A percentile compares a stretch with the other conserved stretches of the same genome.
These are phyloP conservation scores for Magnolia officinalis DNA, from an alignment of 164 flowering plant genomes.

Conservation along the genomic window DNA sequence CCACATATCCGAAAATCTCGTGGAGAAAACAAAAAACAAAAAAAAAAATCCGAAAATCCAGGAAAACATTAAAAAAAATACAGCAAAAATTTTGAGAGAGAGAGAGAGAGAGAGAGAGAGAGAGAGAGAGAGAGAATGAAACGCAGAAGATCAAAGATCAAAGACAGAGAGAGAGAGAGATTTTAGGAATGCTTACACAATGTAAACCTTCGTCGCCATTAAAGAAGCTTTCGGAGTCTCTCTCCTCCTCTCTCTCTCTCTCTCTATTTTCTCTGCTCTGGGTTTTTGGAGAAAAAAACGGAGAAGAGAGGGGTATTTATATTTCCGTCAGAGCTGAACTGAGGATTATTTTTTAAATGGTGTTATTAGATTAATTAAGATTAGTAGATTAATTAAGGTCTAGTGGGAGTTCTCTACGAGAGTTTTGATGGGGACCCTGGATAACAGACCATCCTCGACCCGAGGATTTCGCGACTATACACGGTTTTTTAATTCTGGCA, in stretches of 20 bases:
- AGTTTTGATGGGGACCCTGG: not conserved
- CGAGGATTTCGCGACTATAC: not conserved
- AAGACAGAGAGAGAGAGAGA: conserved; percentile 1
- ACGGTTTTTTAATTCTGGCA: too few relatives aligned
- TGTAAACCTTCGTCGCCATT: conserved; percentile 17
- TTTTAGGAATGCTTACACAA: conserved; percentile 6
- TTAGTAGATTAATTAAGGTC: not conserved
- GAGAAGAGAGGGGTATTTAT: not conserved
- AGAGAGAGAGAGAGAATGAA: conserved; percentile 1
- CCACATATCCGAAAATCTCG: not conserved
- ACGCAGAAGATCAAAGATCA: not conserved
- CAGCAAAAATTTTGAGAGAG: not conserved
- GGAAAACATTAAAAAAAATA: too few relatives aligned
- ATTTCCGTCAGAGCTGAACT: not conserved
- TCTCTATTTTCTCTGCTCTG: not conserved
- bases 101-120: conserved; percentile 1
- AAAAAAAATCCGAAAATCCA: not conserved
- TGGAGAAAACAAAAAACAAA: not conserved
- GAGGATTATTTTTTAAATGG: not conserved
- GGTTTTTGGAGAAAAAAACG: not conserved
- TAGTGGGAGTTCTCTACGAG: not conserved
- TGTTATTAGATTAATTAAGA: too few relatives aligned
- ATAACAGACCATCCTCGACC: not conserved
- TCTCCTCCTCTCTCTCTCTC: not conserved
- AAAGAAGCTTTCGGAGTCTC: not conserved